Evolutionary conservation across 2,329 filamentous ascomycete species (phyloP), one percentile per base, ranked within the genome.

Genomic region (Cytospora leucostoma): DNA sequence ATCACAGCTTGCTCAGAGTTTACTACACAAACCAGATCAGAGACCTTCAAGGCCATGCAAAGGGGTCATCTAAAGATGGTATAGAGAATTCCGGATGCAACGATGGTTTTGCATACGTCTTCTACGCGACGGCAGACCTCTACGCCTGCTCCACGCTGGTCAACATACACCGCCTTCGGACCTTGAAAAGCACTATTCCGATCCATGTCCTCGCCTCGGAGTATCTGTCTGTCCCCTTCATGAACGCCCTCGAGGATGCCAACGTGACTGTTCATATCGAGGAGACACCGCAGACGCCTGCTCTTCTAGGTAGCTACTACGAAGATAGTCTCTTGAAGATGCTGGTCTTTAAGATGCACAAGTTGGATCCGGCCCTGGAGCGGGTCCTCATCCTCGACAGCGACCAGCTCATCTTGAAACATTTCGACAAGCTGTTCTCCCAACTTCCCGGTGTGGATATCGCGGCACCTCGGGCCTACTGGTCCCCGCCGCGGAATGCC

Each of bases 91-190:
- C 19, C 5, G 40, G 51, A 33, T 33, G n/a, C 7, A 21, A 33
- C 4, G 1, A 15, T 5, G 40, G 51, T 4, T 61, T 61, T 17
- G 38, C 51, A 11, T 50, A 55, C 17, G 40, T 61, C 10, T 55
- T 61, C 11, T 50, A 61, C 32, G 59, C 51, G 10, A 61, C 59
- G 4, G 53, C 51, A 7, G 17, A 5, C 5, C 13, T 52, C 4
- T 61, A 61, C 32, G 59, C 51, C 40, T 61, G 59, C 19, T 55
- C 59, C 8, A 44, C 59, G 8, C 59, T 61, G 7, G 59, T 61
- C 38, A 61, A 55, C 19, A 61, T 61, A 4, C 38, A 55, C 32
- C 38, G 54, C 27, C 19, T 61, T 7, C 19, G 8, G 13, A 21
- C 19, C 3, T 32, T 37, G 15, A 34, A 21, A 13, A 61, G 59